These are phyloP conservation scores for Termitomyces titanicus DNA, from an alignment of 768 basidiomycete species.

Conservation along the genomic window DNA sequence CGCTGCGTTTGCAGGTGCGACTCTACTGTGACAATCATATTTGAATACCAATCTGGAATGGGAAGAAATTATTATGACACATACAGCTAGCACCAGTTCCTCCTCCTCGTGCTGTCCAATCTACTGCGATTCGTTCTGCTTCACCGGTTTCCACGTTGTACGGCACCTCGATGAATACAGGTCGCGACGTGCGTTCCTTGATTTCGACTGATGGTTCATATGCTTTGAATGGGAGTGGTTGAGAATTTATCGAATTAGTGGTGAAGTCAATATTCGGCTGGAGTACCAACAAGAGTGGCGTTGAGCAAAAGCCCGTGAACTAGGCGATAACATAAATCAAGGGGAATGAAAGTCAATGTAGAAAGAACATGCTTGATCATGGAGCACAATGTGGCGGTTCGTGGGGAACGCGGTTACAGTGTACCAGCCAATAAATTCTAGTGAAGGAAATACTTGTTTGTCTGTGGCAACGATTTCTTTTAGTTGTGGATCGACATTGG, in stretches of 20 bases:
- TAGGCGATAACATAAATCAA: slow-evolving; percentile 24
- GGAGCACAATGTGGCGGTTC: slow-evolving; percentile 72
- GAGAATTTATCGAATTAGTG: slow-evolving; percentile 42
- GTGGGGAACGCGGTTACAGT: slow-evolving; percentile 77
- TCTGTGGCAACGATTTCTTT: slow-evolving; percentile 43
- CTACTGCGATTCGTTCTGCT: slow-evolving; percentile 97
- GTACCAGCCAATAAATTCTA: slow-evolving; percentile 99
- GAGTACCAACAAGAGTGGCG: slow-evolving; percentile 81
- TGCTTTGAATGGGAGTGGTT: slow-evolving; percentile 86
- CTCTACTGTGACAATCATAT: slow-evolving; percentile 59
- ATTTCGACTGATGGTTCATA: slow-evolving; percentile 91
- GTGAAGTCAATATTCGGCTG: slow-evolving; percentile 15
- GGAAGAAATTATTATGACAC: slow-evolving; percentile 23
- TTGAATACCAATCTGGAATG: slow-evolving; percentile 1
- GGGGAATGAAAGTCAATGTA: not conserved
- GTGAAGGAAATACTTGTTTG: slow-evolving; percentile 96
- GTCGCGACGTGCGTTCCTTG: slow-evolving; percentile 68
- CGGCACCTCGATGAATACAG: slow-evolving; percentile 79
- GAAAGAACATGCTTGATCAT: slow-evolving; percentile 65
- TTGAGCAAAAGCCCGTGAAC: slow-evolving; percentile 84
- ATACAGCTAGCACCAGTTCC: slow-evolving; percentile 77
- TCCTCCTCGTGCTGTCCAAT: slow-evolving; percentile 88
- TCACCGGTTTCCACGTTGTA: slow-evolving; percentile 96
- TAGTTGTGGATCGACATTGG: slow-evolving; percentile 2
- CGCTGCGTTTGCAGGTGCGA: slow-evolving; percentile 89